A percentile compares a stretch with the other conserved stretches of the same genome.
These are phyloP conservation scores for Pleurotus cornucopiae DNA, from an alignment of 768 basidiomycete genomes.

Conservation along the genomic window DNA sequence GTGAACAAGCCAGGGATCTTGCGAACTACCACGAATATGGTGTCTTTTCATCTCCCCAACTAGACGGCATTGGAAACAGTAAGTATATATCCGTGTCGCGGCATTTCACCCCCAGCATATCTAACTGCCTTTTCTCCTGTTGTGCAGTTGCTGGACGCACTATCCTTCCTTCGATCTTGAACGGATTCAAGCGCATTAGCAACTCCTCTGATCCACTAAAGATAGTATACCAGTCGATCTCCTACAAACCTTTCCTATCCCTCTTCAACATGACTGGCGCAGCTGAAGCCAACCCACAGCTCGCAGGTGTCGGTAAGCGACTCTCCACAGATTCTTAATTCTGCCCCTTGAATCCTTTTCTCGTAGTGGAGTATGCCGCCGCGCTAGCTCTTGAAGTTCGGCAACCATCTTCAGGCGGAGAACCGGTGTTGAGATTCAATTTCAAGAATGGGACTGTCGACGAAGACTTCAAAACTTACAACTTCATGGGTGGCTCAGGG, in stretches of 20 bases:
- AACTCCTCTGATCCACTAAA: constrained; percentile 49
- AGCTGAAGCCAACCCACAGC: constrained; percentile 41
- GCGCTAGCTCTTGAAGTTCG: constrained; percentile 58
- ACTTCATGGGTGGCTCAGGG: constrained; percentile 36
- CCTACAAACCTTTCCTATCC: constrained; percentile 77
- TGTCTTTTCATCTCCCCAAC: constrained; percentile 52
- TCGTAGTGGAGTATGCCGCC: constrained; percentile 57
- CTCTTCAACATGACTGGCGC: constrained; percentile 75
- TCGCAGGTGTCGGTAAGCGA: constrained; percentile 56
- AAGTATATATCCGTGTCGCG: background rate
- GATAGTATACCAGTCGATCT: constrained; percentile 53
- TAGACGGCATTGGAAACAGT: constrained; percentile 67
- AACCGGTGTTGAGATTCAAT: constrained; percentile 55
- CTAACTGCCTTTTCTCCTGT: background rate
- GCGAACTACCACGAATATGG: constrained; percentile 74
- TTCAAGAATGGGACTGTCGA: constrained; percentile 67
- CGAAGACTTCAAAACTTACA: constrained; percentile 40
- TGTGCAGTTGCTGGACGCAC: constrained; percentile 61
- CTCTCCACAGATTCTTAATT: background rate
- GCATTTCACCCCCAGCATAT: no score
- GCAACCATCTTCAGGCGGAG: constrained; percentile 36
- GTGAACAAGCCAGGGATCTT: constrained; percentile 53
- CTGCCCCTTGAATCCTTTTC: background rate
- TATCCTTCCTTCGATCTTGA: constrained; percentile 56
- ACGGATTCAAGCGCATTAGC: constrained; percentile 46